Conservation (phyloP, 768 basidiomycete species). For the Pulveroboletus sp. region DNA sequence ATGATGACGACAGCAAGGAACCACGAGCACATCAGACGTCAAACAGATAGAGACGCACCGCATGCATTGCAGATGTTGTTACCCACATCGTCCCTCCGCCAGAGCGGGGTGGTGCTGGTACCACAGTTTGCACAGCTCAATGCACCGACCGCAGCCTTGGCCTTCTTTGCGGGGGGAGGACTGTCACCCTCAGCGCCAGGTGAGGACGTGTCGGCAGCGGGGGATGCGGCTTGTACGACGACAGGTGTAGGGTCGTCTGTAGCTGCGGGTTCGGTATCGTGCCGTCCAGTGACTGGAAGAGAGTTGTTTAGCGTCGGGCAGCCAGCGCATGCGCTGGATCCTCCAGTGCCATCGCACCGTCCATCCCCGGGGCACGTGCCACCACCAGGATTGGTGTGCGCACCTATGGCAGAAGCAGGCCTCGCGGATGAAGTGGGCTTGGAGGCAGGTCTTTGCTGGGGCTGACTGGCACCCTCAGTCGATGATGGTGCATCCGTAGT, state of each 20-base stretch:
- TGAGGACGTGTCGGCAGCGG: conserved; percentile 36
- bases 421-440: conserved; percentile 27
- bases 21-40: conserved; percentile 25
- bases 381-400: conserved; percentile 29
- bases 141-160: conserved; percentile 57
- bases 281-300: conserved; percentile 43
- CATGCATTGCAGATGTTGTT: conserved; percentile 96
- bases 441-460: conserved; percentile 25
- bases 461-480: conserved; percentile 22
- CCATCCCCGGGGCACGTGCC: conserved; percentile 99
- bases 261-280: conserved; percentile 36
- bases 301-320: conserved; percentile 97
- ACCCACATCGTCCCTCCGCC: conserved; percentile 87
- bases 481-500: conserved; percentile 28
- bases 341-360: conserved; percentile 95
- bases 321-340: conserved; percentile 87
- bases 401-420: conserved; percentile 29
- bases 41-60: conserved; percentile 54
- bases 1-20: conserved; percentile 14
- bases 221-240: conserved; percentile 21
- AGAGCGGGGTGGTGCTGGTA: conserved; percentile 85
- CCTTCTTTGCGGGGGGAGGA: conserved; percentile 32
- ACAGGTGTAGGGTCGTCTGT: conserved; percentile 20
- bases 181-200: conserved; percentile 28
- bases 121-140: conserved; percentile 86